These are phyloP conservation scores for Fusarium anguioides DNA, from an alignment of 2,329 filamentous ascomycete species.

Conservation along the genomic window DNA sequence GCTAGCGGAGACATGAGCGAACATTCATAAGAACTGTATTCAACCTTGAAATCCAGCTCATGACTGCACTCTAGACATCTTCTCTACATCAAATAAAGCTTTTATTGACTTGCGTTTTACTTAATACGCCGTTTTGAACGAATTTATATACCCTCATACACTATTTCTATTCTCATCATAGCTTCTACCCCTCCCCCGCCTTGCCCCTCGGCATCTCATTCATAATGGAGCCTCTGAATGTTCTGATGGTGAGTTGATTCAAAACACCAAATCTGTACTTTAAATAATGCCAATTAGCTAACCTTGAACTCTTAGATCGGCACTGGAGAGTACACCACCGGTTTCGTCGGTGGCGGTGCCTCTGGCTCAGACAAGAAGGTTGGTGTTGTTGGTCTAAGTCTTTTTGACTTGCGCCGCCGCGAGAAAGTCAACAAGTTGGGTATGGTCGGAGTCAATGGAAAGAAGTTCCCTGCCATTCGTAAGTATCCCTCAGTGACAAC, in stretches of 20 bases:
- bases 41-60: slow-evolving; percentile 21
- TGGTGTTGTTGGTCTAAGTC: slow-evolving; percentile 87
- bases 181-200: slow-evolving; percentile 38
- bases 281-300: background rate
- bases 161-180: slow-evolving; percentile 29
- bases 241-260: slow-evolving; percentile 69
- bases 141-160: slow-evolving; percentile 10
- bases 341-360: slow-evolving; percentile 85
- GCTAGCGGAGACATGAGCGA: slow-evolving; percentile 39
- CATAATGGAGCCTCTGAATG: slow-evolving; percentile 70
- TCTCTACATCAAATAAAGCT: background rate
- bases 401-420: slow-evolving; percentile 88
- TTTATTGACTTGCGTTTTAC: background rate
- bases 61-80: slow-evolving; percentile 9
- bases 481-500: slow-evolving; percentile 49
- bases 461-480: slow-evolving; percentile 93
- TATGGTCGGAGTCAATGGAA: slow-evolving; percentile 91
- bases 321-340: slow-evolving; percentile 96
- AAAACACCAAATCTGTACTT: background rate
- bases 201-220: slow-evolving; percentile 24
- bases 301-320: slow-evolving; percentile 69
- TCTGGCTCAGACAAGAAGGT: slow-evolving; percentile 96
- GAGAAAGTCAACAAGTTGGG: slow-evolving; percentile 87
- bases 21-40: slow-evolving; percentile 36
- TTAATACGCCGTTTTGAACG: background rate